phyloP scores from a whole-genome alignment of 2,329 filamentous ascomycete genomes.

The Colletotrichum endophyticum region DNA sequence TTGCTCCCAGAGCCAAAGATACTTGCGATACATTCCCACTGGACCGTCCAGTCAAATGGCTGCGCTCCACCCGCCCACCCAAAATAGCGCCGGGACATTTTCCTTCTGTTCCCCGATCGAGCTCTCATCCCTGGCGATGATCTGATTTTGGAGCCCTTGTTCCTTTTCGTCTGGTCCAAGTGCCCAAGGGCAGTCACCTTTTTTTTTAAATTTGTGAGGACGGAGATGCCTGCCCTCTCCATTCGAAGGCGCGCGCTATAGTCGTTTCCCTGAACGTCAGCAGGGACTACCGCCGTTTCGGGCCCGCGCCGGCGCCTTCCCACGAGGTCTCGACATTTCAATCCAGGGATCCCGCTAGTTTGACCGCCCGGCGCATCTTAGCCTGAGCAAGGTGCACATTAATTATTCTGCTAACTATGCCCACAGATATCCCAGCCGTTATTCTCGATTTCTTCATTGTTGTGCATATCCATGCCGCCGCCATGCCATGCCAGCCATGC shows the following conservation, averaged over 20 bases:
- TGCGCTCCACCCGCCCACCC: not conserved
- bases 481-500: not conserved
- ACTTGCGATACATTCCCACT: not conserved
- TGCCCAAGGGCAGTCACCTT: not conserved
- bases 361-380: not conserved
- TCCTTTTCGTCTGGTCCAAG: constrained; percentile 1
- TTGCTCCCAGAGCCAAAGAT: not conserved
- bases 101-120: constrained; percentile 17
- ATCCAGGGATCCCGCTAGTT: not conserved
- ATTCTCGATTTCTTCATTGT: not conserved
- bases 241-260: not conserved
- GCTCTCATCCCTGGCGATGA: constrained; percentile 17
- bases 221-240: not conserved
- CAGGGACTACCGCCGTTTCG: not conserved
- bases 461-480: not conserved
- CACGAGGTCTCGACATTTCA: not conserved
- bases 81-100: constrained; percentile 18
- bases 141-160: constrained; percentile 5
- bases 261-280: not conserved
- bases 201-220: not conserved
- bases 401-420: not conserved
- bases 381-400: not conserved
- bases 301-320: not conserved
- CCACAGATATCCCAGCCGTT: not conserved
- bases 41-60: not conserved